These are phyloP conservation scores for Scheffersomyces stambukii DNA, from an alignment of 1,139 yeast genomes.

Conservation along the genomic window DNA sequence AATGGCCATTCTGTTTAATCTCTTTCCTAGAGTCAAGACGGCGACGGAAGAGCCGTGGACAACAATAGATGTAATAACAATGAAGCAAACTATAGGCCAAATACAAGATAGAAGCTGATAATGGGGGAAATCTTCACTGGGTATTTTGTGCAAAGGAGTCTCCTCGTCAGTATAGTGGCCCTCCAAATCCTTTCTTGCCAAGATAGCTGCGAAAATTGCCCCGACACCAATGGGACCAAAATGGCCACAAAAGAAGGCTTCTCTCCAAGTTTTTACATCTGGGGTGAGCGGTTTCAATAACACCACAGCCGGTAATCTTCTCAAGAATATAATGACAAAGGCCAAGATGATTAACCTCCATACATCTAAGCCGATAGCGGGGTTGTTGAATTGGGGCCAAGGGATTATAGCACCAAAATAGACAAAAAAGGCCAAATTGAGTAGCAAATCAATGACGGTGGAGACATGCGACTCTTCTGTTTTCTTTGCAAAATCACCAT, in stretches of 20 bases:
- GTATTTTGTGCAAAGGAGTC: conserved; percentile 57
- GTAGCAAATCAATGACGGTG: conserved; percentile 79
- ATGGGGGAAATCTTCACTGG: conserved; percentile 50
- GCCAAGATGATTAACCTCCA: conserved; percentile 87
- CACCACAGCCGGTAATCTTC: conserved; percentile 86
- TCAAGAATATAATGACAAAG: conserved; percentile 72
- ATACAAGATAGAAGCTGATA: conserved; percentile 68
- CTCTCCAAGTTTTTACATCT: conserved; percentile 91
- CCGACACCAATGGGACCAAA: conserved; percentile 99
- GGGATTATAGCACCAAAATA: conserved; percentile 95
- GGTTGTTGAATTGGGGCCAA: conserved; percentile 77
- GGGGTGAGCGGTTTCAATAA: conserved; percentile 81
- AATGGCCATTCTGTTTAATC: conserved; percentile 86
- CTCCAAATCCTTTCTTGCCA: conserved; percentile 80
- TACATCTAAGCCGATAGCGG: conserved; percentile 61
- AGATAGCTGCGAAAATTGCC: conserved; percentile 84
- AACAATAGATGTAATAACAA: conserved; percentile 80
- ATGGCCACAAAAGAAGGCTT: conserved; percentile 93
- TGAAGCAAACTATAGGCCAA: conserved; percentile 89
- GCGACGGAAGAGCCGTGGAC: conserved; percentile 98
- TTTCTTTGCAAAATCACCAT: conserved; percentile 83
- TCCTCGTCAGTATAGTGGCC: conserved; percentile 49
- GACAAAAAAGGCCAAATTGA: conserved; percentile 85
- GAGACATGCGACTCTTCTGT: conserved; percentile 93
- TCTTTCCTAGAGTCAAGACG: conserved; percentile 81